These are phyloP conservation scores for Tremella fuciformis DNA, from an alignment of 768 basidiomycete genomes.

Conservation along the genomic window DNA sequence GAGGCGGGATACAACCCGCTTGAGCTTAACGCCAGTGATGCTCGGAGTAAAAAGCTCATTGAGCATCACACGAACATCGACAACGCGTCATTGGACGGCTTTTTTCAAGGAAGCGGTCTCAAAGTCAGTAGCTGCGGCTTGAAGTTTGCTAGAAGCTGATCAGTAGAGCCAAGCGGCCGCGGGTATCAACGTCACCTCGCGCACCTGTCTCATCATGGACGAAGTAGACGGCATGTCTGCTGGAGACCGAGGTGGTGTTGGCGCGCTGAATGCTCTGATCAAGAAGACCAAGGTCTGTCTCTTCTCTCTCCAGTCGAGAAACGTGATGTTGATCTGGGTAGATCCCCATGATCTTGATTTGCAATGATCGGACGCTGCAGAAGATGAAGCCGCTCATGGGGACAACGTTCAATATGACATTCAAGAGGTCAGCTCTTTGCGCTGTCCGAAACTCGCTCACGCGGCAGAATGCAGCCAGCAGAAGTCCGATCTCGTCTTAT, in stretches of 20 bases:
- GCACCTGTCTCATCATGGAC: conserved; percentile 93
- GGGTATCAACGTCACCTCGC: conserved; percentile 72
- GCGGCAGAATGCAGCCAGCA: conserved; percentile 67
- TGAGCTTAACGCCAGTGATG: conserved; percentile 93
- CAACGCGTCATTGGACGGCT: conserved; percentile 84
- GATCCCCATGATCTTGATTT: conserved; percentile 97
- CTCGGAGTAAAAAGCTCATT: conserved; percentile 91
- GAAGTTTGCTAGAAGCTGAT: neutral
- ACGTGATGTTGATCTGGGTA: conserved; percentile 49
- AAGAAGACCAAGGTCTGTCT: conserved; percentile 77
- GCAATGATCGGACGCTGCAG: conserved; percentile 79
- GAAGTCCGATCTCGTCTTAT: conserved; percentile 81
- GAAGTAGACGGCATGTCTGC: conserved; percentile 99
- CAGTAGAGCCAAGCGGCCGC: conserved; percentile 62
- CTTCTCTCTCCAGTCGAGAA: neutral
- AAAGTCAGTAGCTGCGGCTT: conserved; percentile 25
- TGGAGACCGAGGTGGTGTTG: conserved; percentile 94
- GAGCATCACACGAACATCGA: conserved; percentile 91
- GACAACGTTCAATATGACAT: conserved; percentile 72
- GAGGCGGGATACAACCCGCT: conserved; percentile 88
- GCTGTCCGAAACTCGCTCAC: conserved; percentile 22
- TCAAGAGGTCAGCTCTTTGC: conserved; percentile 63
- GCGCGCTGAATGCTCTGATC: conserved; percentile 84
- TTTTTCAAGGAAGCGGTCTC: conserved; percentile 51
- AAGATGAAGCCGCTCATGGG: conserved; percentile 81